A percentile compares a stretch with the other conserved stretches of the same genome.
Conservation (phyloP, 2,329 filamentous ascomycete species). For the Arthroderma sp. region DNA sequence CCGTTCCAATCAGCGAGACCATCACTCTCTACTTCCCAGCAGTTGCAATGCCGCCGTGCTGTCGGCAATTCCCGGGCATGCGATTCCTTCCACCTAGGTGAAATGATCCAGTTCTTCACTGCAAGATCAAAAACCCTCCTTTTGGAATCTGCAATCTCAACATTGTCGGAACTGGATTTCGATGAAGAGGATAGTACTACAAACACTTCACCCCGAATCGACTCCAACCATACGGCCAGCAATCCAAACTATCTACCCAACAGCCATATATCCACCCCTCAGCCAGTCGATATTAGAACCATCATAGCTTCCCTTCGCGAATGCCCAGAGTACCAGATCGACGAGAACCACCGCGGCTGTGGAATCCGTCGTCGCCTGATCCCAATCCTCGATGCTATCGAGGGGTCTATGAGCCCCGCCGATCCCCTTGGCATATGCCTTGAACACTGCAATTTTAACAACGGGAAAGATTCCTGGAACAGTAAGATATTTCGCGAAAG, state of each 20-base stretch:
- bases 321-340: conserved; percentile 32
- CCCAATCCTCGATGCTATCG: conserved; percentile 25
- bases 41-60: conserved; percentile 27
- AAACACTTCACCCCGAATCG: not conserved
- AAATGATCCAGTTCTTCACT: conserved; percentile 32
- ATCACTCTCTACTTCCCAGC: conserved; percentile 8
- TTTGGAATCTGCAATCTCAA: conserved; percentile 29
- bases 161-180: conserved; percentile 23
- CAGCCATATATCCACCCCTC: conserved; percentile 3
- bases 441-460: not conserved
- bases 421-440: conserved; percentile 9
- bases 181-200: not conserved
- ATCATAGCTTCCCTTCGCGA: conserved; percentile 27
- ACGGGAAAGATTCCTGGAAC: conserved; percentile 1
- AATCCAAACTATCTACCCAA: conserved; percentile 9
- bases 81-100: conserved; percentile 32
- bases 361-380: conserved; percentile 29
- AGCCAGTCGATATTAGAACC: conserved; percentile 19
- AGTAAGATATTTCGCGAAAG: not conserved
- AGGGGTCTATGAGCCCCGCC: conserved; percentile 20
- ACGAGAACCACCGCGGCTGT: conserved; percentile 28
- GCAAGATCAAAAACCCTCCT: conserved; percentile 29
- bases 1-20: conserved; percentile 10
- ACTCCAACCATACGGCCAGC: not conserved
- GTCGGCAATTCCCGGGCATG: conserved; percentile 30